Conservation (phyloP, 768 basidiomycete genomes). For the Amyloporia xantha region DNA sequence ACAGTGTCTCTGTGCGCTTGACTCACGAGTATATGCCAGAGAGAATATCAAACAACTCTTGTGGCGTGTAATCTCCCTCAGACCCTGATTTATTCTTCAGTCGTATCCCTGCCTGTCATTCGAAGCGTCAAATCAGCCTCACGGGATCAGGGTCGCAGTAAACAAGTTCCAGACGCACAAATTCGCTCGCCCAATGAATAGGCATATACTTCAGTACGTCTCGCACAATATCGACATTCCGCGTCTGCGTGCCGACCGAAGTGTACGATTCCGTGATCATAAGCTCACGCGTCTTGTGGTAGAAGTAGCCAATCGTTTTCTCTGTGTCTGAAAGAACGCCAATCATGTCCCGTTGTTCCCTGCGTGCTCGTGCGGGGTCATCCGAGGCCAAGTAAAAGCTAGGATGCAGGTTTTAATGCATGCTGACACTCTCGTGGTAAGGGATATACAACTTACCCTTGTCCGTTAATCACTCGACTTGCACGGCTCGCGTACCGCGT, state of each 20-base stretch:
- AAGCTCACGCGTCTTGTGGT: conserved; percentile 53
- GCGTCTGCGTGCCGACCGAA: conserved; percentile 47
- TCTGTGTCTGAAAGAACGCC: conserved; percentile 40
- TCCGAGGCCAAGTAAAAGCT: conserved; percentile 63
- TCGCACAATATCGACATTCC: conserved; percentile 57
- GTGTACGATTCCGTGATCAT: conserved; percentile 48
- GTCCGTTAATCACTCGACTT: conserved; percentile 46
- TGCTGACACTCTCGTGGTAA: background rate
- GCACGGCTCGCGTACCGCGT: conserved; percentile 45
- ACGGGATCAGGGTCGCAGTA: no score
- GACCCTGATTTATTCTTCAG: conserved; percentile 50
- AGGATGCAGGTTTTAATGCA: background rate
- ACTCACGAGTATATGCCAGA: conserved; percentile 67
- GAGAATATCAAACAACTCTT: conserved; percentile 56
- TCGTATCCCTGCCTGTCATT: conserved; percentile 58
- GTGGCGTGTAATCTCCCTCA: conserved; percentile 55
- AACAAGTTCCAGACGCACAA: conserved; percentile 54
- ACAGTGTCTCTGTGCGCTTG: no score
- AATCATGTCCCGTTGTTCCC: conserved; percentile 43
- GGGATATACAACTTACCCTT: conserved; percentile 41
- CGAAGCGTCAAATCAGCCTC: no score
- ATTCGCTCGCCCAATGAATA: conserved; percentile 61
- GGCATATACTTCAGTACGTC: conserved; percentile 64
- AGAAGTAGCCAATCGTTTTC: conserved; percentile 56
- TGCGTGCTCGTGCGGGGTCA: conserved; percentile 29